A percentile compares a stretch with the other conserved stretches of the same genome.
phyloP scores from a whole-genome alignment of 2,329 filamentous ascomycete genomes.

The Fusarium sp. region DNA sequence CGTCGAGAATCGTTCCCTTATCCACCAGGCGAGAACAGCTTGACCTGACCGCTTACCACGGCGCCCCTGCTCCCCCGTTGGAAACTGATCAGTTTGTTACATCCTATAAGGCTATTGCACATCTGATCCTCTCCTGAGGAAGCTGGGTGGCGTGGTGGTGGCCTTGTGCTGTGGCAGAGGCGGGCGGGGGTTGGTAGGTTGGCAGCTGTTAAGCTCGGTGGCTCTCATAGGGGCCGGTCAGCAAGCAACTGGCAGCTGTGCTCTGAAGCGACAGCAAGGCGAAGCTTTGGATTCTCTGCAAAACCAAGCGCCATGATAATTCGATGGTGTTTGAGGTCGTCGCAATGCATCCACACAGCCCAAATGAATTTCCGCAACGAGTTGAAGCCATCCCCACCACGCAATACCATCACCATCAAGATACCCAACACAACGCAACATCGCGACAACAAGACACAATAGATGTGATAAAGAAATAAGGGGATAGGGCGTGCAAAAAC shows the following conservation, averaged over 20 bases:
- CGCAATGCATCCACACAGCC: not conserved
- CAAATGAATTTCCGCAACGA: not conserved
- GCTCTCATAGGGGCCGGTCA: not conserved
- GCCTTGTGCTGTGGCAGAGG: constrained; percentile 4
- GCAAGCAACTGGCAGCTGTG: not conserved
- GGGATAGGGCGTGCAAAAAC: not conserved
- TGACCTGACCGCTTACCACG: constrained; percentile 44
- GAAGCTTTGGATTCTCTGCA: constrained; percentile 14
- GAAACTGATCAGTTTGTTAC: not conserved
- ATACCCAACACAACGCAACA: not conserved
- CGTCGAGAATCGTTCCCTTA: constrained; percentile 1
- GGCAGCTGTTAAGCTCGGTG: constrained; percentile 6
- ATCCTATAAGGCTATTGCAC: constrained; percentile 20
- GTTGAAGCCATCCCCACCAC: constrained; percentile 17
- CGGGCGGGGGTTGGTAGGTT: not conserved
- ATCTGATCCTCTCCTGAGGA: not conserved
- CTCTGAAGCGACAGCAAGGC: not conserved
- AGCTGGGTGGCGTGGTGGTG: not conserved
- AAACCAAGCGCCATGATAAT: constrained; percentile 12
- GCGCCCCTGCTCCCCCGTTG: constrained; percentile 38
- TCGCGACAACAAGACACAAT: not conserved
- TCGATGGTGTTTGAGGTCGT: constrained; percentile 23
- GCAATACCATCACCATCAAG: constrained; percentile 1
- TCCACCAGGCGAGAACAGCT: constrained; percentile 36
- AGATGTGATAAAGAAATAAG: not conserved